phyloP scores from a whole-genome alignment of 495 filamentous ascomycete genomes.

The Margaritispora aquatica region DNA sequence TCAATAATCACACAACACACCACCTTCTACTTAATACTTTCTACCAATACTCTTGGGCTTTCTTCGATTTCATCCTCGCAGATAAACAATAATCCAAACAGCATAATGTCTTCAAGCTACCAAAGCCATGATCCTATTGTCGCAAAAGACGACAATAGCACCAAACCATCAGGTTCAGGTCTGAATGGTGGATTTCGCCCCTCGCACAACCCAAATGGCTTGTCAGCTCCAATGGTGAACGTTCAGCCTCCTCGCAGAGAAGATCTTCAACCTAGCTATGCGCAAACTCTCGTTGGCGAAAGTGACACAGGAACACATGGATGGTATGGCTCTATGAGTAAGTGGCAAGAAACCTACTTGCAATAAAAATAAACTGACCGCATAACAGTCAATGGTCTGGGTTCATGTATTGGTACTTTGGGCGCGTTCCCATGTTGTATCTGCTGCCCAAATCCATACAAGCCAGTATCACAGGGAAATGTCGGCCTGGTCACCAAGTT shows the following conservation, averaged over 20 bases:
- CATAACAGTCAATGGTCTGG: slow-evolving; percentile 62
- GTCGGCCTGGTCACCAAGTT: slow-evolving; percentile 95
- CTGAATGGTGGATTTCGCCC: slow-evolving; percentile 18
- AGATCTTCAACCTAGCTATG: slow-evolving; percentile 88
- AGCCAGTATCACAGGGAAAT: slow-evolving; percentile 85
- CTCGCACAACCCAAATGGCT: slow-evolving; percentile 11
- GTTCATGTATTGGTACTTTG: slow-evolving; percentile 66
- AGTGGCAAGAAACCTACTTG: slow-evolving; percentile 21
- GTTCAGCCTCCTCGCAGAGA: slow-evolving; percentile 76
- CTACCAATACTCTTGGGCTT: not conserved
- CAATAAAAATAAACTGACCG: not conserved
- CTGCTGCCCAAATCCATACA: slow-evolving; percentile 93
- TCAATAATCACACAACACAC: not conserved
- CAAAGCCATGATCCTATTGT: slow-evolving; percentile 1
- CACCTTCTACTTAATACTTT: too few relatives aligned
- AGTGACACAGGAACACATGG: slow-evolving; percentile 67
- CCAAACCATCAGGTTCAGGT: not conserved
- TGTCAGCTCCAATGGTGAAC: slow-evolving; percentile 48
- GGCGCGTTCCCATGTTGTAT: slow-evolving; percentile 93
- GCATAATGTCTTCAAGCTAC: slow-evolving; percentile 14
- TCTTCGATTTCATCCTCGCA: not conserved
- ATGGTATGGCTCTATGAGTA: slow-evolving; percentile 90
- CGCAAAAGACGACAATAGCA: slow-evolving; percentile 6
- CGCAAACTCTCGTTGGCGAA: slow-evolving; percentile 62
- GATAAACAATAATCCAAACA: not conserved